Percentiles rank a stretch among this genome's conserved stretches.
Evolutionary conservation across 805 yeast species (phyloP).

Genomic region (Saccharomycopsis amapae): DNA sequence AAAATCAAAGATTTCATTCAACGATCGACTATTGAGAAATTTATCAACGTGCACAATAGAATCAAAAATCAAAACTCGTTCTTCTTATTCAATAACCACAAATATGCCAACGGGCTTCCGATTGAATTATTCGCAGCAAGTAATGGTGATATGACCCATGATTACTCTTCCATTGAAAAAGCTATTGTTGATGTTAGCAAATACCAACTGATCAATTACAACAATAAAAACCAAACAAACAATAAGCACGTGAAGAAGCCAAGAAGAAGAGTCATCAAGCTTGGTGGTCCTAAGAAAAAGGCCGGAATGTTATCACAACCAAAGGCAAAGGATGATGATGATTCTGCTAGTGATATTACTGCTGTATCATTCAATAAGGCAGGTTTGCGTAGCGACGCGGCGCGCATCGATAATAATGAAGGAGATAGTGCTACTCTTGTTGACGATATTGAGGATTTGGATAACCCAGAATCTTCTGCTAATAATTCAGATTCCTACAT

Average conservation of each 20-base stretch:
- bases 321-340: neutral
- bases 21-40: slow-evolving; percentile 41
- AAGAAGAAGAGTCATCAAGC: slow-evolving; percentile 27
- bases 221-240: slow-evolving; percentile 15
- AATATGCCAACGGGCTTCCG: slow-evolving; percentile 16
- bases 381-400: neutral
- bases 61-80: slow-evolving; percentile 13
- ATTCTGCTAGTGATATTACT: neutral
- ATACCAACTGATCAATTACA: slow-evolving; percentile 20
- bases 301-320: neutral
- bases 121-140: slow-evolving; percentile 11
- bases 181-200: slow-evolving; percentile 18
- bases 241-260: slow-evolving; percentile 23
- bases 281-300: slow-evolving; percentile 14
- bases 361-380: neutral
- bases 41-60: slow-evolving; percentile 11
- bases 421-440: slow-evolving; percentile 2
- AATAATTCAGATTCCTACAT: neutral
- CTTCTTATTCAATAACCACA: slow-evolving; percentile 17
- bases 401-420: no score
- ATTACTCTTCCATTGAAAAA: slow-evolving; percentile 15
- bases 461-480: no score
- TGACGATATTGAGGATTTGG: slow-evolving; percentile 1
- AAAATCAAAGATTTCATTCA: slow-evolving; percentile 50
- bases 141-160: neutral